These are phyloP conservation scores for Rhododendron ferrugineum DNA, from an alignment of 148 eudicot genomes.

Conservation along the genomic window DNA sequence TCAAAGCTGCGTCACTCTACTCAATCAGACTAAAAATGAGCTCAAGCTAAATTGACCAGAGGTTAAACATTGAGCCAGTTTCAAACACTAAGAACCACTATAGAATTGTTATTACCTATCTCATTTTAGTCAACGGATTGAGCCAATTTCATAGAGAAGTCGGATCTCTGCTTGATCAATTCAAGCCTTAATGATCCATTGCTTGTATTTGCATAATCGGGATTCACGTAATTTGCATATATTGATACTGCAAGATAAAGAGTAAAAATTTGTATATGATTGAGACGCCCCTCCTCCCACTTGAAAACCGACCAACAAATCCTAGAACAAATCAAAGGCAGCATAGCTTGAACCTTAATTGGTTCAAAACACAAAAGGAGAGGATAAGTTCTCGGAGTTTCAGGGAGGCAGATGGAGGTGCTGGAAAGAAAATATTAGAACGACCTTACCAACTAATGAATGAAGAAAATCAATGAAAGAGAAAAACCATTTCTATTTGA, in stretches of 20 bases:
- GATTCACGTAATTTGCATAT: conserved; percentile 58
- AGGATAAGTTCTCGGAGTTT: conserved; percentile 40
- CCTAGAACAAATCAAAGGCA: not conserved
- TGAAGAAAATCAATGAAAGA: not conserved
- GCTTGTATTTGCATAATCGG: conserved; percentile 47
- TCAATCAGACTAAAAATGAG: too few species aligned
- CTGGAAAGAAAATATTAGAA: conserved; percentile 24
- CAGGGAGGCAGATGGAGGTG: conserved; percentile 52
- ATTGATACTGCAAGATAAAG: conserved; percentile 57
- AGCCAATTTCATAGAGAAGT: conserved; percentile 32
- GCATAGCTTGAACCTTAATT: conserved; percentile 48
- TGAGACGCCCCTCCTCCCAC: not conserved
- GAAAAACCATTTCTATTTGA: conserved; percentile 34
- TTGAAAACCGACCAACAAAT: not conserved
- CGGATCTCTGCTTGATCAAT: conserved; percentile 79
- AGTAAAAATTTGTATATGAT: not conserved
- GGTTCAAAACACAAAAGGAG: conserved; percentile 81
- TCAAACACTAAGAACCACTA: too few species aligned
- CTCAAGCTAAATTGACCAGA: too few species aligned
- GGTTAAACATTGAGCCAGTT: too few species aligned
- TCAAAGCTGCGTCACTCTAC: too few species aligned
- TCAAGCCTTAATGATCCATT: conserved; percentile 64
- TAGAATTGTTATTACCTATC: too few species aligned
- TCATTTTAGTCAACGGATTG: too few species aligned
- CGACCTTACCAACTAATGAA: not conserved